Conservation (phyloP, 1,284 basidiomycete species). For the Irpex sp. region DNA sequence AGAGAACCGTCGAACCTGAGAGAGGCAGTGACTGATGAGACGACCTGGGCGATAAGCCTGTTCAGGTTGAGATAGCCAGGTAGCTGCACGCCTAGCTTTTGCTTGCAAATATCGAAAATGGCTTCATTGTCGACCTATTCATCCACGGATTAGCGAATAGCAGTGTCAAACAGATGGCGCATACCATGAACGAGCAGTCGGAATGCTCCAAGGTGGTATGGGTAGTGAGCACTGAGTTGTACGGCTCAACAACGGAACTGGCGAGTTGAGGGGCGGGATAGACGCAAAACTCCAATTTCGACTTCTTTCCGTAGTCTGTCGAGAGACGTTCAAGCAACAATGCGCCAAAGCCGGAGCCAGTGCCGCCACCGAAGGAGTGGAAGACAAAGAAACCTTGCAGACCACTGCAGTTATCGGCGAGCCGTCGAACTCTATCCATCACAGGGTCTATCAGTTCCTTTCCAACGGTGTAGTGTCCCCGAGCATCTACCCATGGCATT, state of each 20-base stretch:
- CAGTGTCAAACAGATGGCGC: slow-evolving; percentile 3
- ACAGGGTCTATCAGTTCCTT: slow-evolving; percentile 93
- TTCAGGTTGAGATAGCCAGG: slow-evolving; percentile 97
- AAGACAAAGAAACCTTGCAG: slow-evolving; percentile 99
- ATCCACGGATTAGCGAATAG: not conserved
- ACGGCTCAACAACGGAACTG: slow-evolving; percentile 97
- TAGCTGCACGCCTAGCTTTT: slow-evolving; percentile 82
- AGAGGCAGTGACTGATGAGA: slow-evolving; percentile 81
- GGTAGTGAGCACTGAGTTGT: slow-evolving; percentile 98
- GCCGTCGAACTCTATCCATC: slow-evolving; percentile 94
- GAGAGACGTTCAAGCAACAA: slow-evolving; percentile 95
- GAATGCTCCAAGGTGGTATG: slow-evolving; percentile 99
- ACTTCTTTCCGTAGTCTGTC: slow-evolving; percentile 98
- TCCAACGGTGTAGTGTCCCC: slow-evolving; percentile 97
- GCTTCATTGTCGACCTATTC: slow-evolving; percentile 90
- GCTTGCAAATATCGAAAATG: slow-evolving; percentile 99
- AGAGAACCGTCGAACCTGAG: slow-evolving; percentile 81
- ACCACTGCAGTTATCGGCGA: slow-evolving; percentile 97
- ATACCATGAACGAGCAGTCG: slow-evolving; percentile 97
- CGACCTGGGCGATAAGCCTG: slow-evolving; percentile 95
- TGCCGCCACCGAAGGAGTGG: slow-evolving; percentile 99
- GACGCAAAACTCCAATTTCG: slow-evolving; percentile 98
- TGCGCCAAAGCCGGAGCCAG: slow-evolving; percentile 98
- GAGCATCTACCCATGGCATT: slow-evolving; percentile 67
- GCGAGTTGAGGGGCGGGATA: slow-evolving; percentile 95